Base-by-base conservation (phyloP, 2,329 filamentous ascomycete genomes). In the Colletotrichum higginsianum region DNA sequence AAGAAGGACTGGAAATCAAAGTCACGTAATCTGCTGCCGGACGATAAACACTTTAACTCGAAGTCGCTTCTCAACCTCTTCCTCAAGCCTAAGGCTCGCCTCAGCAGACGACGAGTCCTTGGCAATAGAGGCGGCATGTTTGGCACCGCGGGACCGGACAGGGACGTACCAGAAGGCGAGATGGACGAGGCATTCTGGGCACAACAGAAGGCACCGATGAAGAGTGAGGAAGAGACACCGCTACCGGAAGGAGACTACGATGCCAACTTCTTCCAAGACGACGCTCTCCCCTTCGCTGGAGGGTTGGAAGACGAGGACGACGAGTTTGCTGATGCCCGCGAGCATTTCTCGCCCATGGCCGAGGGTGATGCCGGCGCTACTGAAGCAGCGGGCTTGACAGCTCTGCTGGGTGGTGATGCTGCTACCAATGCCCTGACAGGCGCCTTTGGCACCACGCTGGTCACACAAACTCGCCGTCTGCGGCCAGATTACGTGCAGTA, bases 101-200 rank as follows among this genome's bases (percentile, higher is more conserved):
- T 98, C 82, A 91, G 93, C 55, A 89, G 91, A 68, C 89, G 91
- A 58, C 91, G 88, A 74, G 84, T 86, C 5, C 85, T 88, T 57
- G 84, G 85, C 44, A 84, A 83, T 64, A 72, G 49, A 35, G 80
- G 81, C 42, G 84, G 84, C 21, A 81, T 79, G 30, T 85, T 86
- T 65, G 83, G 84, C 47, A 81, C 83, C 56, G 74, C 72, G 42
- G 81, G 76, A 64, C 83, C 85, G 38, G 84, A 86, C 26, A 85
- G 88, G 65, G 87, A 89, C 46, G 83, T 90, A 11, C 89, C 88
- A 1, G 89, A 92, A 72, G 93, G 91, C 50, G 94, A 98, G 71
- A 94, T 98, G 86, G 94, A 98, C 78, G 96, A 98, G 82, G 95
- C 93, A 23, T 98, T 97, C 84, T 99, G 96, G 95, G 96, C 96